Evolutionary conservation across 2,329 filamentous ascomycete genomes (phyloP).

Genomic region (Monosporascus sp.): DNA sequence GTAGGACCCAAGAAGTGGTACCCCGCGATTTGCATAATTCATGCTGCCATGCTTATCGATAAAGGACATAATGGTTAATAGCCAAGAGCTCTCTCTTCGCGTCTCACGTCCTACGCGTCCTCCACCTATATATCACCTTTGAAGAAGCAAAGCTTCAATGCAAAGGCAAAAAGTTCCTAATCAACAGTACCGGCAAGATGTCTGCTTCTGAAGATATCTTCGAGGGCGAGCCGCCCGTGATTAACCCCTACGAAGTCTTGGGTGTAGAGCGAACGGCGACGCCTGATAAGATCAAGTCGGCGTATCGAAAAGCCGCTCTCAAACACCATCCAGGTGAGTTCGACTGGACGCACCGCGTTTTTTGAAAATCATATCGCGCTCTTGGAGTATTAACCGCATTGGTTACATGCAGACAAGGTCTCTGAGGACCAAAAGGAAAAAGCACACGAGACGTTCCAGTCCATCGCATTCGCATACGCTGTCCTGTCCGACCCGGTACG

Average conservation of each 20-base stretch:
- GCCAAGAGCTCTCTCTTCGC: slow-evolving; percentile 2
- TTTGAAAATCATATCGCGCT: not conserved
- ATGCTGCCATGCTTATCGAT: slow-evolving; percentile 8
- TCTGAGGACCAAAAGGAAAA: slow-evolving; percentile 58
- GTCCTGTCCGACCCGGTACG: slow-evolving; percentile 79
- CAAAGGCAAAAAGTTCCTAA: not conserved
- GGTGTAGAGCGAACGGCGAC: slow-evolving; percentile 66
- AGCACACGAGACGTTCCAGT: slow-evolving; percentile 79
- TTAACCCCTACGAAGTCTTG: slow-evolving; percentile 77
- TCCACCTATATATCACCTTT: not conserved
- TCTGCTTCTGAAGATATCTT: slow-evolving; percentile 46
- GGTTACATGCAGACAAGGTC: slow-evolving; percentile 64
- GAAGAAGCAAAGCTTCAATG: not conserved
- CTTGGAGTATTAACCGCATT: not conserved
- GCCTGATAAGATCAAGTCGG: slow-evolving; percentile 74
- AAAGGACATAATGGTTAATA: slow-evolving; percentile 2
- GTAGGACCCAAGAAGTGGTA: not conserved
- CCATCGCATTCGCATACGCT: slow-evolving; percentile 89
- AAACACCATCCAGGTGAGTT: slow-evolving; percentile 74
- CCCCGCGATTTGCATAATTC: not conserved
- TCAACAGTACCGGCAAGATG: slow-evolving; percentile 27
- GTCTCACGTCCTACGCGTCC: slow-evolving; percentile 11
- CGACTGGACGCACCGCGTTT: not conserved
- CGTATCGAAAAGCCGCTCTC: slow-evolving; percentile 86
- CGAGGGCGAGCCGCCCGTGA: slow-evolving; percentile 54